Percentiles rank a stretch among this genome's conserved stretches.
Conservation (phyloP, 2,329 filamentous ascomycete genomes). For the Cordyceps militaris region DNA sequence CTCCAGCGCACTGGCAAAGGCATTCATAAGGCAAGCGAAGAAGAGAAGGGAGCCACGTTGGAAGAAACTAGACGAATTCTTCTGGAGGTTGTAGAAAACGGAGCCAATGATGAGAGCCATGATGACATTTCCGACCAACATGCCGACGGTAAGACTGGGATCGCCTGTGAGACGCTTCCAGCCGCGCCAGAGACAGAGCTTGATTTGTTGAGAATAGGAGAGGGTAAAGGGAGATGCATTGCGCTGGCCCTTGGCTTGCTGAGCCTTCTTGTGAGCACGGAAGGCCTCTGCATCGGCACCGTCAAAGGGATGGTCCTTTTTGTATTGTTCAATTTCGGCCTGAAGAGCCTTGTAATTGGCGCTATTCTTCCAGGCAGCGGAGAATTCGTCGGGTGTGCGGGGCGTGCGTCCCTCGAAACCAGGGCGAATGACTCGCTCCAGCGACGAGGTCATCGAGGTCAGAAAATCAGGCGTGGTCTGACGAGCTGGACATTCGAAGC, state of each 20-base stretch:
- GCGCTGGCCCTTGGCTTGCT: conserved; percentile 53
- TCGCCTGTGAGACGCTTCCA: conserved; percentile 72
- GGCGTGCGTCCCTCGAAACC: conserved; percentile 51
- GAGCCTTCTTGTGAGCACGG: conserved; percentile 45
- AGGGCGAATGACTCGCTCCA: conserved; percentile 47
- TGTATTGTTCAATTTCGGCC: conserved; percentile 49
- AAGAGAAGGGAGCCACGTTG: conserved; percentile 74
- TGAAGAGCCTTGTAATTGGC: conserved; percentile 43
- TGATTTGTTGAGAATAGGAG: conserved; percentile 67
- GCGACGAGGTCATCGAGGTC: conserved; percentile 58
- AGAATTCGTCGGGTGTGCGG: conserved; percentile 56
- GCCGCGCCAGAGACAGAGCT: conserved; percentile 73
- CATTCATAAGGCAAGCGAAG: conserved; percentile 82
- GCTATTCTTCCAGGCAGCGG: conserved; percentile 50
- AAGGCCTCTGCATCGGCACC: conserved; percentile 51
- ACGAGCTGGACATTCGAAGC: conserved; percentile 59
- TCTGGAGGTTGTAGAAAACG: conserved; percentile 70
- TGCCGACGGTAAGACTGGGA: conserved; percentile 62
- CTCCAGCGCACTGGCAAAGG: conserved; percentile 73
- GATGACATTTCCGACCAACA: conserved; percentile 60
- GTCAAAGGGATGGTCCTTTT: conserved; percentile 43
- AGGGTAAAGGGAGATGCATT: conserved; percentile 74
- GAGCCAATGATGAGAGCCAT: conserved; percentile 64
- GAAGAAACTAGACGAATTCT: conserved; percentile 67
- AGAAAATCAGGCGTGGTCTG: conserved; percentile 67